Evolutionary conservation across 805 yeast genomes (phyloP), one percentile per base, ranked within the genome.

Genomic region (Pichia membranifaciens): DNA sequence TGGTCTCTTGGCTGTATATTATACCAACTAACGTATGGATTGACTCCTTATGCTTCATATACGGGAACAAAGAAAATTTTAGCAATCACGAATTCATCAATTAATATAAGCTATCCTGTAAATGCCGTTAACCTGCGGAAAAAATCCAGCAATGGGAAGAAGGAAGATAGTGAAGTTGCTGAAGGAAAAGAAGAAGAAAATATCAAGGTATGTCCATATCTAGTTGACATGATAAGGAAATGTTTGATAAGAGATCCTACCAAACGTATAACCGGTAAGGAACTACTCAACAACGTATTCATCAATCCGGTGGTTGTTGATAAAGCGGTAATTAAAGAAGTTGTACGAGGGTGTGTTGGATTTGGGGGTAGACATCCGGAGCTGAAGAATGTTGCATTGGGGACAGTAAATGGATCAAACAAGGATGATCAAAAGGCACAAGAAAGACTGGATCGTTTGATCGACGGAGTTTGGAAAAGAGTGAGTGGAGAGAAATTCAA

Each of bases 1-100:
- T 93, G 99, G 99, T 89, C 98, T 18, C 86, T 96, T 66, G 99
- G 99, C 0, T 89, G 98, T 63, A 91, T 93, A 3, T 71, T 93
- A 1, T 91, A 89, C 65, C 98, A 93, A 64, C 88, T 93, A 96
- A 77, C 90, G 8, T 95, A 93, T 58, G 96, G 96, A 0, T 75
- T 76, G 51, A 91, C 97, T 1, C 99, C 99, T 1, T 90, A 87
- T 68, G 95, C 88, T 0, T 72, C 73, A 3, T 87, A 77, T 56
- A 77, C 81, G 43, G 93, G 95, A 1, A 78, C 84, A 49, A 87
- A 85, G 58, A 69, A 96, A 50, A 71, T 88, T 34, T 69, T 82
- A 60, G 96, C 96, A 2, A 91, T 88, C 34, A 86, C 86, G 76
- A 85, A 87, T 60, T 93, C 95, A 0, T 82, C 83, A 51, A 78